Base-by-base conservation (phyloP, 1,284 basidiomycete species). In the Mycena citricolor region DNA sequence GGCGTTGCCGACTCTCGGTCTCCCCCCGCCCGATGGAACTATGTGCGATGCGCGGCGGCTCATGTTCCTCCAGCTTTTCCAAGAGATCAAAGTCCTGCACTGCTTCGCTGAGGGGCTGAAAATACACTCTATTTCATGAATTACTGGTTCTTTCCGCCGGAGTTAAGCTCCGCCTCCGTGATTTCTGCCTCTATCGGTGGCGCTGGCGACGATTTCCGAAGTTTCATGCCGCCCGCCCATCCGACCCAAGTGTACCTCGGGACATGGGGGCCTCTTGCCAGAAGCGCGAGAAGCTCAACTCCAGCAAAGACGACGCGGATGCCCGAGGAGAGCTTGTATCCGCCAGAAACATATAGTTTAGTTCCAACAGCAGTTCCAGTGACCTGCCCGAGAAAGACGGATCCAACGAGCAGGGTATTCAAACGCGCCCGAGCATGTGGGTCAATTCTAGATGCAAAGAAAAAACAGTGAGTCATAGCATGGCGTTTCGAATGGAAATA, bases 361-460 rank as follows among this genome's bases (percentile, higher is more conserved):
- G 80, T 80, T 14, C 81, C 77, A 5, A 80, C 76, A 0, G 80
- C 73, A 0, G 82, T 83, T 5, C 83, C 83, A 57, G 81, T 75
- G 8, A 81, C 77, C 65, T 80, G 77, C 0, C 80, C 80, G 42
- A 55, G 21, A 51, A 65, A 49, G 54, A 77, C 79, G 11, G 74
- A 74, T 35, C 85, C 64, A 32, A 86, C 72, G 40, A 76, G 71
- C 22, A 84, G 67, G 3, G 83, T 81, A 49, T 85, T 85, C 17
- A 86, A 51, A 13, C 83, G 71, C 2, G 84, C 69, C 26, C 81
- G 64, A 4, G 83, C 81, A 19, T 69, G 59, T 0, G 70, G 59
- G 26, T 74, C 71, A 26, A 86, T 78, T 17, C 79, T 80, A 26
- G 49, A 49, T 6, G 20, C 24, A 25, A 32, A 25, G 3, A 32